Conservation (phyloP, 2,329 filamentous ascomycete genomes). For the Ceratocystis papillata region DNA sequence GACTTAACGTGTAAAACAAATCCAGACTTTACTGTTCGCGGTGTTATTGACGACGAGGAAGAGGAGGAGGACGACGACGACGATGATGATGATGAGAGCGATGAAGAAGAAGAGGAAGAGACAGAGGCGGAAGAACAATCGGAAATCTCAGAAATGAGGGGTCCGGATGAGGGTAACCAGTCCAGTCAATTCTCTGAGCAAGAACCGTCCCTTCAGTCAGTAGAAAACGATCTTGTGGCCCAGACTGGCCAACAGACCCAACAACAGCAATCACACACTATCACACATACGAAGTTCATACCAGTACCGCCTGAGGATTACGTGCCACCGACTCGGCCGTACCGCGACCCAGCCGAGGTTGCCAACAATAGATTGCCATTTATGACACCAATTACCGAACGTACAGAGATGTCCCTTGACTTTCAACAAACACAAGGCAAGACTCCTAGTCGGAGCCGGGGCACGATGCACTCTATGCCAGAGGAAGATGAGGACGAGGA, state of each 20-base stretch:
- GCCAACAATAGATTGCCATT: slow-evolving; percentile 90
- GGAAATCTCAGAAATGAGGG: slow-evolving; percentile 30
- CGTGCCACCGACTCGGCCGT: slow-evolving; percentile 65
- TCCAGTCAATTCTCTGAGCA: slow-evolving; percentile 24
- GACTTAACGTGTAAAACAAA: slow-evolving; percentile 31
- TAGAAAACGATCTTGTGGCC: slow-evolving; percentile 6
- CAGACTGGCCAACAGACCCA: neutral
- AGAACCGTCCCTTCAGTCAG: slow-evolving; percentile 12
- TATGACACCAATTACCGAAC: slow-evolving; percentile 97
- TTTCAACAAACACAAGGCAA: slow-evolving; percentile 52
- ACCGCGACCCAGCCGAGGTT: slow-evolving; percentile 65
- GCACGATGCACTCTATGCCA: slow-evolving; percentile 27
- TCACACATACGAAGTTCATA: slow-evolving; percentile 57
- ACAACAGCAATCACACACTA: slow-evolving; percentile 33
- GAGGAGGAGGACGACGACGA: slow-evolving; percentile 30
- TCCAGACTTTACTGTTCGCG: slow-evolving; percentile 37
- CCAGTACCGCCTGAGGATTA: slow-evolving; percentile 80
- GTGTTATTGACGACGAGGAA: slow-evolving; percentile 29
- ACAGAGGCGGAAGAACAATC: slow-evolving; percentile 28
- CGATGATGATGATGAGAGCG: slow-evolving; percentile 26
- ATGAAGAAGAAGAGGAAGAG: slow-evolving; percentile 16
- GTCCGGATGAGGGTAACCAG: slow-evolving; percentile 31
- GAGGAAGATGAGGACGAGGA: slow-evolving; percentile 31
- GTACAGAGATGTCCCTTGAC: slow-evolving; percentile 79
- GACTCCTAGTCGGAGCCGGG: slow-evolving; percentile 57